Base-by-base conservation (phyloP, 495 filamentous ascomycete species). In the Lophiotrema nucula region DNA sequence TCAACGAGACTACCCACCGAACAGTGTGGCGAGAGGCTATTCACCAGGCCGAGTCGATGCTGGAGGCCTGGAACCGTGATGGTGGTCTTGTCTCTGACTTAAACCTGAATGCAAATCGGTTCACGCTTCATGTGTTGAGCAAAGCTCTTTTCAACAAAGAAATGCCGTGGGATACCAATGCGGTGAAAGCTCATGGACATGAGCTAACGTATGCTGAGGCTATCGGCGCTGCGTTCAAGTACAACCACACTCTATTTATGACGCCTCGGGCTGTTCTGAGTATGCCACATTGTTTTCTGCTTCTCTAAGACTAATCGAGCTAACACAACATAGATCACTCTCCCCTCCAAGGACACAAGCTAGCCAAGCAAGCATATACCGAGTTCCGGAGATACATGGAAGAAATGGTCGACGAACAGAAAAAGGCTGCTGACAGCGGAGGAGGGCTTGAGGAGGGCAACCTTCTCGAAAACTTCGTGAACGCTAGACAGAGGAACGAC, bases 361-460 rank as follows among this genome's bases (percentile, higher is more conserved):
- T 16, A 26, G 46, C 46, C 23, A 28, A 33, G 27, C 46, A 48
- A 26, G 46, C 23, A 2, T 48, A 28, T 27, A 26, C 33, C 4
- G 46, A 48, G 46, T 48, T 22, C 23, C 46, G 18, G 46, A 22
- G 33, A 26, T 48, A 48, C 46, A 48, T 48, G 46, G n/a, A 28
- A 28, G 24, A 48, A 26, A 48, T 48, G 46, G 23, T 3, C n/a
- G n/a, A 48, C 46, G 13, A 22, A 15, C 23, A 28, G 24, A 22
- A 48, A 48, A 48, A 22, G 46, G 33, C 46, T 48, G 16, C 12
- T 28, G 46, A 28, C 22, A 15, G 46, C 46, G 46, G 33, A 48
- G 33, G 10, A 48, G 46, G n/a, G n/a, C n/a, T n/a, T n/a, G 33
- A 48, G 46, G 46, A 48, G 12, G 46, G 46, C 23, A 41, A 52